Evolutionary conservation across 2,329 filamentous ascomycete genomes (phyloP).

Genomic region (Fusarium compactum): DNA sequence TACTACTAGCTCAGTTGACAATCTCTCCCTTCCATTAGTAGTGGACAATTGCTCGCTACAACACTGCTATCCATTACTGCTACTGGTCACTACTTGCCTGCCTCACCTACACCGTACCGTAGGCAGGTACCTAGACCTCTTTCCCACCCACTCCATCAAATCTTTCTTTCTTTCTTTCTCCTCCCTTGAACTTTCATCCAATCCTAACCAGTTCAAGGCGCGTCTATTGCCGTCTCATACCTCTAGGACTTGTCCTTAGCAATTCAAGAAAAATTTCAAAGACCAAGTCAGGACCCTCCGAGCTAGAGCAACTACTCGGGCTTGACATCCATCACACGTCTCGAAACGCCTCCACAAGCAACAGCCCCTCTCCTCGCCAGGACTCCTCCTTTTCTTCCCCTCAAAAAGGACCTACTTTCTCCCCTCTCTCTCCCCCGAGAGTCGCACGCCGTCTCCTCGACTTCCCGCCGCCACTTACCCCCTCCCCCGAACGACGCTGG

Average conservation of each 20-base stretch:
- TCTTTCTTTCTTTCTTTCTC: background rate
- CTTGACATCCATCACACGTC: constrained; percentile 32
- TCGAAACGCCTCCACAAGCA: constrained; percentile 39
- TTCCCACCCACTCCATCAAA: background rate
- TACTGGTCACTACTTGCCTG: constrained; percentile 6
- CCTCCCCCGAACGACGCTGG: constrained; percentile 25
- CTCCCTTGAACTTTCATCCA: constrained; percentile 3
- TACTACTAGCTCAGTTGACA: constrained; percentile 9
- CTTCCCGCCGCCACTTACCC: constrained; percentile 33
- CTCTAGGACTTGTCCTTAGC: constrained; percentile 1
- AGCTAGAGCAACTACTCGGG: constrained; percentile 25
- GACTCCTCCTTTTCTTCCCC: constrained; percentile 35
- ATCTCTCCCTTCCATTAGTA: constrained; percentile 14
- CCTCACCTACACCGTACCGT: constrained; percentile 3
- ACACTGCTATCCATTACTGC: constrained; percentile 3
- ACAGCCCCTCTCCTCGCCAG: constrained; percentile 22
- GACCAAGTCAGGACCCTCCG: background rate
- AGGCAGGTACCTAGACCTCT: background rate
- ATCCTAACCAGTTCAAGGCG: background rate
- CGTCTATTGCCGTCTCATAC: background rate
- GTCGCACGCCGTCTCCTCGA: constrained; percentile 31
- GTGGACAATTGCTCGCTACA: constrained; percentile 4
- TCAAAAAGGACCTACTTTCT: constrained; percentile 34
- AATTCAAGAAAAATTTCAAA: background rate
- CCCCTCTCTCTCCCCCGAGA: constrained; percentile 27